Evolutionary conservation across 139 green algal species (phyloP), one percentile per base, ranked within the genome.

Genomic region (Chlorokybus atmophyticus): DNA sequence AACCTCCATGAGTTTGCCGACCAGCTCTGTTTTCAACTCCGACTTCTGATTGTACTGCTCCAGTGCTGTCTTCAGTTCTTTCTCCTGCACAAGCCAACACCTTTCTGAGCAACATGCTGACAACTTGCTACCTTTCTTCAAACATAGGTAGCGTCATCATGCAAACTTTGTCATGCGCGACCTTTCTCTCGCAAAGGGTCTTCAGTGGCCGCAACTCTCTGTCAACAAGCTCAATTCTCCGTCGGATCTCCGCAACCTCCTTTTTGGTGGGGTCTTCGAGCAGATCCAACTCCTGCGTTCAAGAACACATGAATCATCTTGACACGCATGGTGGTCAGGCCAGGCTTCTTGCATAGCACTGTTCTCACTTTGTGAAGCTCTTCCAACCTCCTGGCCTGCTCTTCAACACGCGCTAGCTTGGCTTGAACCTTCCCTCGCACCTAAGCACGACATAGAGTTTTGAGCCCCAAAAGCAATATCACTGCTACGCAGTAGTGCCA

Each of bases 261-360:
- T 60, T 69, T 24, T 35, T 67, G 19, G 60, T 69, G 21, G 60
- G 60, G 41, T 68, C 60, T 55, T 69, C 55, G n/a, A 68, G 38
- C 29, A 41, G 17, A 3, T 66, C 56, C 39, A 69, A 3, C 28
- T 69, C 60, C 57, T 67, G 59, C 24, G 19, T 19, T 47, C 39
- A 19, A 47, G 39, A n/a, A n/a, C 39, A 47, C 19, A 19, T n/a
- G 19, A 19, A 47, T 19, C 19, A 47, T 19, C 19, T 47, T 47
- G 39, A n/a, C 19, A n/a, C 19, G 39, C 39, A 19, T n/a, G 39
- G 19, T 19, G 19, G 39, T 47, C 19, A 47, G 19, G 19, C 19
- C 19, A 19, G 19, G 19, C 39, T 47, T 19, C 19, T 47, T 47
- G 39, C 19, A 19, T n/a, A 19, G 39, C 39, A n/a, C 19, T 47